Evolutionary conservation across 2,329 filamentous ascomycete genomes (phyloP).

Genomic region (Triangularia verruculosa): DNA sequence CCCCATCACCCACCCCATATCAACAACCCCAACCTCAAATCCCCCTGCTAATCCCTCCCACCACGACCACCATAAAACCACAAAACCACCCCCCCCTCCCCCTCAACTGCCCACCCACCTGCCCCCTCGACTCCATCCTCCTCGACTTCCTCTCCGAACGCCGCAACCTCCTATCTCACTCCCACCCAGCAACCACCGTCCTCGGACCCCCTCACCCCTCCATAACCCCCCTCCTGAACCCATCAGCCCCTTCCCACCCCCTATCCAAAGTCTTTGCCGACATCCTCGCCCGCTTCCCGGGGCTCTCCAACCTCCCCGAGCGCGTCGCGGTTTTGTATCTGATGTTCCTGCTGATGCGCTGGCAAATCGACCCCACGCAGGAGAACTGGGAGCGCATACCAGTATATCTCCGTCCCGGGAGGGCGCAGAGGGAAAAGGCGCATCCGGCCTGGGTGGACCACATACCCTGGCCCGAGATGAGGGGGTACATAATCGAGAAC

Average conservation of each 20-base stretch:
- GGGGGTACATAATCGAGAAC: constrained; percentile 59
- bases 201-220: constrained; percentile 77
- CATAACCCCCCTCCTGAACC: constrained; percentile 74
- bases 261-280: constrained; percentile 83
- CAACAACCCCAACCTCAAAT: constrained; percentile 28
- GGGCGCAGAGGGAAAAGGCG: constrained; percentile 61
- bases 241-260: constrained; percentile 66
- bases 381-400: constrained; percentile 79
- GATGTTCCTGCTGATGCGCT: constrained; percentile 85
- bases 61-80: neutral
- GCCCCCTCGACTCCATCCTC: constrained; percentile 74
- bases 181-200: constrained; percentile 58
- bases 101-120: constrained; percentile 65
- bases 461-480: constrained; percentile 74
- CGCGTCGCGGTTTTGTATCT: constrained; percentile 77
- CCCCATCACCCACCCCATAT: constrained; percentile 38
- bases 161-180: constrained; percentile 54
- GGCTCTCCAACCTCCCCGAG: constrained; percentile 74
- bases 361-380: constrained; percentile 75
- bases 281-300: constrained; percentile 79
- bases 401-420: constrained; percentile 65
- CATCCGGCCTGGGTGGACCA: constrained; percentile 85
- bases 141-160: constrained; percentile 74
- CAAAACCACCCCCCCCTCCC: constrained; percentile 38
- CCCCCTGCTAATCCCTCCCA: constrained; percentile 1